A percentile compares a stretch with the other conserved stretches of the same genome.
These are phyloP conservation scores for Trametes hirsuta DNA, from an alignment of 1,284 basidiomycete genomes.

Conservation along the genomic window DNA sequence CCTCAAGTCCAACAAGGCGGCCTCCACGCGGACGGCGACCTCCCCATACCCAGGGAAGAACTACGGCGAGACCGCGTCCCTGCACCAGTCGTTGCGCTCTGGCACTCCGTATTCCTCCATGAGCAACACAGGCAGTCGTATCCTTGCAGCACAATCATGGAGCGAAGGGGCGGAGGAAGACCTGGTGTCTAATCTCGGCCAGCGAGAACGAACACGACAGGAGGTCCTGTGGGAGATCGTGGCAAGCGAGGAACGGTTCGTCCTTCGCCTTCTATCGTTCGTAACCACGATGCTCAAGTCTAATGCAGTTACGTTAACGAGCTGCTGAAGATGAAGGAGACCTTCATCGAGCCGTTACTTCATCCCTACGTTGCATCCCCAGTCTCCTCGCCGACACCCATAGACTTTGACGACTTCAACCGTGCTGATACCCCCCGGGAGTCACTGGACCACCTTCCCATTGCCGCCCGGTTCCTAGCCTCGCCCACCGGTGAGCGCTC, in stretches of 20 bases:
- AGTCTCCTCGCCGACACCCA: constrained; percentile 57
- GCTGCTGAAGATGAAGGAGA: constrained; percentile 88
- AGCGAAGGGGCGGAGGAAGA: constrained; percentile 95
- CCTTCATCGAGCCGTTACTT: constrained; percentile 89
- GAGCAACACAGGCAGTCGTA: constrained; percentile 66
- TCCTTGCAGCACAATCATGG: constrained; percentile 87
- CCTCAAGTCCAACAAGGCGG: constrained; percentile 42
- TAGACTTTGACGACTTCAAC: constrained; percentile 57
- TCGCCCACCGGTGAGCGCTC: constrained; percentile 66
- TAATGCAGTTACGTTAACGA: constrained; percentile 86
- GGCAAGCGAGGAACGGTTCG: constrained; percentile 91
- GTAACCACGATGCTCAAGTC: constrained; percentile 19
- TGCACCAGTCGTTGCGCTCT: constrained; percentile 70
- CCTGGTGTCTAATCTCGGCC: constrained; percentile 90
- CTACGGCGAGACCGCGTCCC: constrained; percentile 50
- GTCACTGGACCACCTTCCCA: constrained; percentile 81
- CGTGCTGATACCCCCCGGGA: constrained; percentile 64
- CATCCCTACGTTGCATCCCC: constrained; percentile 71
- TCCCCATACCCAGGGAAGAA: constrained; percentile 65
- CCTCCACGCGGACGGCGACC: constrained; percentile 59
- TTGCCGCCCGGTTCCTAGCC: constrained; percentile 86
- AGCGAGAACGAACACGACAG: constrained; percentile 92
- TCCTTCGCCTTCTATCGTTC: constrained; percentile 4
- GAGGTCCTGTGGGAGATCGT: constrained; percentile 99
- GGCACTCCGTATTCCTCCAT: constrained; percentile 79